phyloP scores from a whole-genome alignment of 2,329 filamentous ascomycete species.

The Tolypocladium album region DNA sequence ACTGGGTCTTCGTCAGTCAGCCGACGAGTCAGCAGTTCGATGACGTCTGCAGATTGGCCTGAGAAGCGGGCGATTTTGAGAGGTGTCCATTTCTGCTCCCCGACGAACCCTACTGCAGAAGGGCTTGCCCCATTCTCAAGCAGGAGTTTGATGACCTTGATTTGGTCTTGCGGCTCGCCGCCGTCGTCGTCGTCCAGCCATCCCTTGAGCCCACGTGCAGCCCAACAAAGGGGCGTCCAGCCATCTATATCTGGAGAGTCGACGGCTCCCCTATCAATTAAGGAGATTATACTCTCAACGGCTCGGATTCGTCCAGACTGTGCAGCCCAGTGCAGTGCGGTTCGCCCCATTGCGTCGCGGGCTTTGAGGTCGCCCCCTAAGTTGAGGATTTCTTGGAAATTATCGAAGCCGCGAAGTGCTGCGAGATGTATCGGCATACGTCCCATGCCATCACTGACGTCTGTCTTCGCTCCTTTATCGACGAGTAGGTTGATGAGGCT shows the following conservation, averaged over 20 bases:
- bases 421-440: not conserved
- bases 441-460: not conserved
- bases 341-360: not conserved
- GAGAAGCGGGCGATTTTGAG: not conserved
- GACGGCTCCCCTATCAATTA: not conserved
- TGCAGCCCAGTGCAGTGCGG: not conserved
- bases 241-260: not conserved
- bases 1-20: not conserved
- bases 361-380: not conserved
- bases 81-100: not conserved
- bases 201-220: not conserved
- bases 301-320: not conserved
- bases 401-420: not conserved
- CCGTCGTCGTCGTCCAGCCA: not conserved
- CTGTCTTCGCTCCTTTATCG: not conserved
- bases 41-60: not conserved
- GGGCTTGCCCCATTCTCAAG: not conserved
- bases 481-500: not conserved
- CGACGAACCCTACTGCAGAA: not conserved
- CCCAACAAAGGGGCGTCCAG: not conserved
- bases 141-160: not conserved
- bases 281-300: not conserved
- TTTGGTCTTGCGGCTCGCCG: not conserved
- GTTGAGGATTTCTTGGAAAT: not conserved
- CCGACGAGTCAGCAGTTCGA: not conserved